These are phyloP conservation scores for Endocalyx cinctus DNA, from an alignment of 2,329 filamentous ascomycete genomes.

Conservation along the genomic window DNA sequence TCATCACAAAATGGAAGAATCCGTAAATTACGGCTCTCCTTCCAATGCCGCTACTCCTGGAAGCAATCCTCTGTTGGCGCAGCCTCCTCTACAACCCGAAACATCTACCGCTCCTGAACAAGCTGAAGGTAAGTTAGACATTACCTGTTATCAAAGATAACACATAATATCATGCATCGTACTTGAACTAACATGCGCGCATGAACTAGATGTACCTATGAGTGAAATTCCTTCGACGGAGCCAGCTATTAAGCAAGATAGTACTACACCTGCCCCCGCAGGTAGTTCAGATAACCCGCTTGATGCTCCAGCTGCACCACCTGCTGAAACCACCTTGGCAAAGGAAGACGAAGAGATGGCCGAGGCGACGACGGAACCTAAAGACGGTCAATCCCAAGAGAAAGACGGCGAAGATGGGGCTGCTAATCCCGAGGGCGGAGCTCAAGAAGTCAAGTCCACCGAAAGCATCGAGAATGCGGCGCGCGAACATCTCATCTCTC, in stretches of 20 bases:
- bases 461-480: slow-evolving; percentile 79
- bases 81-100: slow-evolving; percentile 48
- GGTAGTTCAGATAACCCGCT: slow-evolving; percentile 57
- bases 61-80: slow-evolving; percentile 52
- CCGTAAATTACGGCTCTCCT: slow-evolving; percentile 53
- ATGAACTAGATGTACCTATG: slow-evolving; percentile 58
- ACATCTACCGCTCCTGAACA: slow-evolving; percentile 30
- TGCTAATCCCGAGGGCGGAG: slow-evolving; percentile 41
- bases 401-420: slow-evolving; percentile 41
- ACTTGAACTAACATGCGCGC: slow-evolving; percentile 5
- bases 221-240: slow-evolving; percentile 45
- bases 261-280: slow-evolving; percentile 52
- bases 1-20: slow-evolving; percentile 50
- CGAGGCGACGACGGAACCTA: slow-evolving; percentile 53
- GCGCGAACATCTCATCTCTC: slow-evolving; percentile 84
- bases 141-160: too few relatives aligned
- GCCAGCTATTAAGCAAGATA: slow-evolving; percentile 56
- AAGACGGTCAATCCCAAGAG: slow-evolving; percentile 38
- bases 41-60: slow-evolving; percentile 52
- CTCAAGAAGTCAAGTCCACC: slow-evolving; percentile 66
- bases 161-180: too few relatives aligned
- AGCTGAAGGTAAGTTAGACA: slow-evolving; percentile 48
- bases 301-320: slow-evolving; percentile 63
- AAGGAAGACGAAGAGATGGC: slow-evolving; percentile 79
- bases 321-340: slow-evolving; percentile 54